These are phyloP conservation scores for Neurospora africana DNA, from an alignment of 495 filamentous ascomycete genomes.

Conservation along the genomic window DNA sequence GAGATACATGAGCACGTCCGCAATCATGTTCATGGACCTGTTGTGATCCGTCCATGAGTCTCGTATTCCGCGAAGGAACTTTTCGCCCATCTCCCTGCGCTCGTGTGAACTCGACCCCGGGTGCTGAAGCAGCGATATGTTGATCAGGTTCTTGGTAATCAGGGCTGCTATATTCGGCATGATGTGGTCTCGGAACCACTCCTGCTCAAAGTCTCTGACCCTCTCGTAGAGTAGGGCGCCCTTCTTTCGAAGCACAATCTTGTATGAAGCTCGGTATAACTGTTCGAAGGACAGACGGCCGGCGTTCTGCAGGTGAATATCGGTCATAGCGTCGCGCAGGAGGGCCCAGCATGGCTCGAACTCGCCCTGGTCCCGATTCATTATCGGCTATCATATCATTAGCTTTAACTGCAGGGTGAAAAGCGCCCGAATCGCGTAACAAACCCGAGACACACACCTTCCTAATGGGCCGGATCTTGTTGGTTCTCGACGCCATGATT, in stretches of 20 bases:
- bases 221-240: slow-evolving; percentile 73
- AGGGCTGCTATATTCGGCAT: slow-evolving; percentile 51
- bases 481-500: slow-evolving; percentile 16
- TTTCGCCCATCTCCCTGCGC: slow-evolving; percentile 68
- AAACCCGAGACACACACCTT: slow-evolving; percentile 7
- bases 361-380: slow-evolving; percentile 33
- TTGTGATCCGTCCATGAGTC: slow-evolving; percentile 80
- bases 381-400: slow-evolving; percentile 14
- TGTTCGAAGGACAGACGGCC: slow-evolving; percentile 88
- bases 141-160: slow-evolving; percentile 49
- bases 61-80: slow-evolving; percentile 66
- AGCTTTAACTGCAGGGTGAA: not conserved
- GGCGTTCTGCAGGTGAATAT: slow-evolving; percentile 89
- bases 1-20: slow-evolving; percentile 98
- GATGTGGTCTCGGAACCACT: slow-evolving; percentile 64
- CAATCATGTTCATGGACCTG: slow-evolving; percentile 91
- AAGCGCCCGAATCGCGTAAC: not conserved
- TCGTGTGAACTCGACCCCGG: slow-evolving; percentile 57
- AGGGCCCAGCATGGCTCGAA: slow-evolving; percentile 76
- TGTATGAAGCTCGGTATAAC: slow-evolving; percentile 91
- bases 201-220: slow-evolving; percentile 67
- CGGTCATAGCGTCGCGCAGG: slow-evolving; percentile 59
- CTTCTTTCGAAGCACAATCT: slow-evolving; percentile 80
- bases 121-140: slow-evolving; percentile 31
- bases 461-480: slow-evolving; percentile 17